Evolutionary conservation across 306 rosid species (phyloP).

Genomic region (Citrullus mucosospermus): DNA sequence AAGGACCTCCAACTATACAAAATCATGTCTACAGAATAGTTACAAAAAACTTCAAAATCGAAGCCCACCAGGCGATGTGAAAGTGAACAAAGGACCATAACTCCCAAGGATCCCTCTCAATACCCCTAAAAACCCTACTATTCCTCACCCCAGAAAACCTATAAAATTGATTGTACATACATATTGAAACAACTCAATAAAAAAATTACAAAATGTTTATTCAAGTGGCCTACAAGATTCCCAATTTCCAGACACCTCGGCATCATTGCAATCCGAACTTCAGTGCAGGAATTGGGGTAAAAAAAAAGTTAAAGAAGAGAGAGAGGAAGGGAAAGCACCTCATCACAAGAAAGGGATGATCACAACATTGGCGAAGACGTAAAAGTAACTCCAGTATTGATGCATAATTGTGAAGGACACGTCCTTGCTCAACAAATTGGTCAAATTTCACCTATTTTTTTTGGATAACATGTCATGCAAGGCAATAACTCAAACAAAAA

Average conservation of each 20-base stretch:
- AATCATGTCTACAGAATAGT: too few species aligned
- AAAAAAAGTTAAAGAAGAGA: not conserved
- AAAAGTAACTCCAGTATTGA: conserved; percentile 89
- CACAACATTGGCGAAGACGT: conserved; percentile 97
- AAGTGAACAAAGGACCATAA: too few species aligned
- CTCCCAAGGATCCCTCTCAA: too few species aligned
- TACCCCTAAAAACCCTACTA: too few species aligned
- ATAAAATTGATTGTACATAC: not conserved
- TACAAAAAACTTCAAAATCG: too few species aligned
- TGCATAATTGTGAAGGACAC: conserved; percentile 97
- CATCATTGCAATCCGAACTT: not conserved
- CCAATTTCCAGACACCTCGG: not conserved
- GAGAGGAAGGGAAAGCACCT: conserved; percentile 33
- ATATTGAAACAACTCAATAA: not conserved
- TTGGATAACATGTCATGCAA: not conserved
- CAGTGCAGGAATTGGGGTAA: not conserved
- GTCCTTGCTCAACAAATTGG: conserved; percentile 95
- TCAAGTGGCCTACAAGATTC: not conserved
- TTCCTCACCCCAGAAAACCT: too few species aligned
- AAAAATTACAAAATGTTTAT: not conserved
- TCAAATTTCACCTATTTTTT: conserved; percentile 66
- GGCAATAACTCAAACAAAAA: not conserved
- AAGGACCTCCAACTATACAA: too few species aligned
- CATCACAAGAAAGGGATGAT: conserved; percentile 97
- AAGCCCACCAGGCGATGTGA: too few species aligned